A percentile compares a stretch with the other conserved stretches of the same genome.
Evolutionary conservation across 1,284 basidiomycete species (phyloP).

Genomic region (Cutaneotrichosporon dermatis): DNA sequence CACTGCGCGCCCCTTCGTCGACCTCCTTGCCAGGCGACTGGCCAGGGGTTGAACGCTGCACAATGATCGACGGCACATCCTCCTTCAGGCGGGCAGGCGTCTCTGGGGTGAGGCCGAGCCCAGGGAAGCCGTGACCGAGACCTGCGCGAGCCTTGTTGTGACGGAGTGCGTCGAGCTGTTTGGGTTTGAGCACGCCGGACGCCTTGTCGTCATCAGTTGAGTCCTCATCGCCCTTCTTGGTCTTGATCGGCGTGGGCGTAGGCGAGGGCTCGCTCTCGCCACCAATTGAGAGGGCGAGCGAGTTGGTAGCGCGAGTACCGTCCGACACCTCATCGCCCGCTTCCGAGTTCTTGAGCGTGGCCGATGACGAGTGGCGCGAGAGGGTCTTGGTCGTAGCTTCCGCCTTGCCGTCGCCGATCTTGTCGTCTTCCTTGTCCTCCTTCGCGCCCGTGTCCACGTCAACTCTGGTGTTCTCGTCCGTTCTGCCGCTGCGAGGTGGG

Average conservation of each 20-base stretch:
- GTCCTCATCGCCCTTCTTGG: background rate
- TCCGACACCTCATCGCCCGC: background rate
- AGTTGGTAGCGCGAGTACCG: background rate
- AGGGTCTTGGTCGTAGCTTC: background rate
- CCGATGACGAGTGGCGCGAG: background rate
- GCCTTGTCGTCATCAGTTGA: background rate
- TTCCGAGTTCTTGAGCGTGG: constrained; percentile 3
- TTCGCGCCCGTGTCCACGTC: background rate
- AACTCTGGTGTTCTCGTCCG: background rate
- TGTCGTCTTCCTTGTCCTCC: background rate
- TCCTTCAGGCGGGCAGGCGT: constrained; percentile 5
- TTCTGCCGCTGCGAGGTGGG: background rate
- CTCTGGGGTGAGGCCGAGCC: background rate
- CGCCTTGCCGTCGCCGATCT: background rate
- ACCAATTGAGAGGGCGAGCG: background rate
- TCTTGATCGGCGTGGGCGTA: background rate
- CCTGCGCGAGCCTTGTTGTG: background rate
- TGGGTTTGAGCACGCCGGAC: background rate
- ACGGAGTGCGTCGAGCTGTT: background rate
- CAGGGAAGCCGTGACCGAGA: constrained; percentile 9
- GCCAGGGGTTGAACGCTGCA: constrained; percentile 28
- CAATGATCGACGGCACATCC: constrained; percentile 15
- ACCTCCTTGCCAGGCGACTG: background rate
- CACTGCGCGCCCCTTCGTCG: background rate
- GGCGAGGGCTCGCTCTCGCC: background rate